phyloP scores from a whole-genome alignment of 805 yeast genomes.

The Hanseniaspora thailandica region DNA sequence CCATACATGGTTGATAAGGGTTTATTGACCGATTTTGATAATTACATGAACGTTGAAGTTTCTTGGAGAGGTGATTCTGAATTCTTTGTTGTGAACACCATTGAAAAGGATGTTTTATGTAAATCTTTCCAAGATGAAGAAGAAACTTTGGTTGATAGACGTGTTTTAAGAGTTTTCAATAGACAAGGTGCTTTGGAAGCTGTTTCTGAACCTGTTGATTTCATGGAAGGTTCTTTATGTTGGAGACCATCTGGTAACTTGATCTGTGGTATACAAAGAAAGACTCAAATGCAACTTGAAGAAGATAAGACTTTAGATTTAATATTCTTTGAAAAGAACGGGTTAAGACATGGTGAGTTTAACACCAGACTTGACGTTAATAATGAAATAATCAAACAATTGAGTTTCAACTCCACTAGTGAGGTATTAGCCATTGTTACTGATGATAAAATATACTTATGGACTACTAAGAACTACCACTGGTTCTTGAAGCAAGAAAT shows the following conservation, averaged over 20 bases:
- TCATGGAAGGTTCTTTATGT: conserved; percentile 56
- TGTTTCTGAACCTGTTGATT: conserved; percentile 81
- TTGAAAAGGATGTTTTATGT: conserved; percentile 32
- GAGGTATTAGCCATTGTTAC: conserved; percentile 66
- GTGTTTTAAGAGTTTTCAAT: conserved; percentile 72
- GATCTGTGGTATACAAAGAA: conserved; percentile 71
- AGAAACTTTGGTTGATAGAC: conserved; percentile 37
- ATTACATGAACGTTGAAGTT: conserved; percentile 31
- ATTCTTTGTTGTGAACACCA: conserved; percentile 55
- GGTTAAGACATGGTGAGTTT: conserved; percentile 82
- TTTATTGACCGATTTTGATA: conserved; percentile 44
- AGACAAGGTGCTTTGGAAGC: conserved; percentile 69
- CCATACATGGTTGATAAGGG: conserved; percentile 64
- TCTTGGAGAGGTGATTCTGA: conserved; percentile 97
- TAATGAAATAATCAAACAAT: conserved; percentile 35
- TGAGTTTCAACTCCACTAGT: conserved; percentile 74
- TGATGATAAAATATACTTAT: conserved; percentile 55
- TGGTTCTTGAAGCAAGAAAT: conserved; percentile 90
- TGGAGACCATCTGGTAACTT: conserved; percentile 90
- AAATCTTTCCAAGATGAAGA: conserved; percentile 15
- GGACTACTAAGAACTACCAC: conserved; percentile 87
- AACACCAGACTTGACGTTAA: conserved; percentile 46
- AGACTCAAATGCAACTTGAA: conserved; percentile 34
- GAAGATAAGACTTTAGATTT: conserved; percentile 35
- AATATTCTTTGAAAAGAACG: conserved; percentile 85